Conservation (phyloP, 2,329 filamentous ascomycete genomes). For the Aspergillus hiratsukae region DNA sequence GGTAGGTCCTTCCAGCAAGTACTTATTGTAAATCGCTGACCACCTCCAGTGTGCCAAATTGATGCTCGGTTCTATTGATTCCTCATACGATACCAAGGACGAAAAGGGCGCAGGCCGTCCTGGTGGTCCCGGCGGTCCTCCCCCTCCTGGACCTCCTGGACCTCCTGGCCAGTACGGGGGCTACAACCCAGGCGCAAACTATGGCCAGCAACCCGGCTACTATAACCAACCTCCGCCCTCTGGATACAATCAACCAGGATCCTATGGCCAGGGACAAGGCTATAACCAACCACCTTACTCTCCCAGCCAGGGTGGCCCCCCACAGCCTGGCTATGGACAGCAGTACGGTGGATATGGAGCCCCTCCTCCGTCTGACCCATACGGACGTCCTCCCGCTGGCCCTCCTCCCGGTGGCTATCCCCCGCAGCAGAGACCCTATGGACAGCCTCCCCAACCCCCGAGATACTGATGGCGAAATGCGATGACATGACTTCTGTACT, state of each 20-base stretch:
- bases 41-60: slow-evolving; percentile 54
- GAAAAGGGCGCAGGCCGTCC: slow-evolving; percentile 49
- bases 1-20: slow-evolving; percentile 32
- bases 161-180: slow-evolving; percentile 37
- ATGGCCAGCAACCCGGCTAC: slow-evolving; percentile 19
- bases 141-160: slow-evolving; percentile 13
- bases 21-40: slow-evolving; percentile 12
- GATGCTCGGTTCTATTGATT: slow-evolving; percentile 63
- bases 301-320: slow-evolving; percentile 6
- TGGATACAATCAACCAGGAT: slow-evolving; percentile 18
- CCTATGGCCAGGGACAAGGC: slow-evolving; percentile 9
- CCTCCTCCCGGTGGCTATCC: slow-evolving; percentile 11
- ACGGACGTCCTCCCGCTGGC: slow-evolving; percentile 7
- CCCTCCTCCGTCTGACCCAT: slow-evolving; percentile 10
- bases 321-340: slow-evolving; percentile 19
- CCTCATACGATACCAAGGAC: slow-evolving; percentile 62
- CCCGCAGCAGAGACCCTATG: slow-evolving; percentile 17
- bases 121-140: slow-evolving; percentile 16
- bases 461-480: slow-evolving; percentile 18
- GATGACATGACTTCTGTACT: background rate
- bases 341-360: slow-evolving; percentile 21
- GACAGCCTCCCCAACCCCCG: slow-evolving; percentile 20
- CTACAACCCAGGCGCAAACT: slow-evolving; percentile 11
- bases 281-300: slow-evolving; percentile 8
- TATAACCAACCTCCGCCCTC: slow-evolving; percentile 20